phyloP scores from a whole-genome alignment of 345 rosid species.

The Brassica nigra region DNA sequence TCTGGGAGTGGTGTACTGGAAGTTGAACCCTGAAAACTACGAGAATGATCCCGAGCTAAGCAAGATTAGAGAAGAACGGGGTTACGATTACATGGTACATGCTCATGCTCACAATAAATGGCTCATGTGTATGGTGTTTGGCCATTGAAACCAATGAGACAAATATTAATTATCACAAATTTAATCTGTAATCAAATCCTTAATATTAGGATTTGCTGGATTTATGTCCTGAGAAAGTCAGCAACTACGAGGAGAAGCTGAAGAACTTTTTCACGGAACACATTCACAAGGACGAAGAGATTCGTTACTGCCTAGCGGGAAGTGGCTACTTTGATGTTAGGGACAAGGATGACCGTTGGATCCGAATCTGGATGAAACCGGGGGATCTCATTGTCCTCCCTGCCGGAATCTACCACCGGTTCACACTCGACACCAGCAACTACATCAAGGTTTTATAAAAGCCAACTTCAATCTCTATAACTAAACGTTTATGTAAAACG shows the following conservation, averaged over 20 bases:
- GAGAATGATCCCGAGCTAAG: slow-evolving; percentile 68
- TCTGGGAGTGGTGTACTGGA: slow-evolving; percentile 80
- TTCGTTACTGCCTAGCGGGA: slow-evolving; percentile 81
- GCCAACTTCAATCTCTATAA: neutral
- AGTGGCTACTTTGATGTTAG: slow-evolving; percentile 90
- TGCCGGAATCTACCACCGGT: slow-evolving; percentile 86
- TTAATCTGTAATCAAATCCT: neutral
- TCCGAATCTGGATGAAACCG: slow-evolving; percentile 68
- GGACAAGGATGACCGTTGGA: slow-evolving; percentile 76
- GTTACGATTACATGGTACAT: slow-evolving; percentile 83
- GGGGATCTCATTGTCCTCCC: slow-evolving; percentile 84
- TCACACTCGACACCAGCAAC: slow-evolving; percentile 79
- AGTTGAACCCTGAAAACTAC: slow-evolving; percentile 65
- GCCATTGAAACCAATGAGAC: too few species aligned
- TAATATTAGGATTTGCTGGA: slow-evolving; percentile 69
- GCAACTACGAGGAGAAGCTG: slow-evolving; percentile 84
- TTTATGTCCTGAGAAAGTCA: slow-evolving; percentile 78
- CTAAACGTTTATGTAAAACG: neutral
- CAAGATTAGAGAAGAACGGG: slow-evolving; percentile 73
- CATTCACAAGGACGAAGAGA: slow-evolving; percentile 86
- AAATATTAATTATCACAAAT: too few species aligned
- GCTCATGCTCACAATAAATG: too few species aligned
- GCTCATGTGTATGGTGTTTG: too few species aligned
- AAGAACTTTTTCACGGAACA: slow-evolving; percentile 87
- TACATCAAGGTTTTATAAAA: slow-evolving; percentile 59